Evolutionary conservation across 352 stramenopile genomes (phyloP).

Genomic region (Blastocystis sp.): DNA sequence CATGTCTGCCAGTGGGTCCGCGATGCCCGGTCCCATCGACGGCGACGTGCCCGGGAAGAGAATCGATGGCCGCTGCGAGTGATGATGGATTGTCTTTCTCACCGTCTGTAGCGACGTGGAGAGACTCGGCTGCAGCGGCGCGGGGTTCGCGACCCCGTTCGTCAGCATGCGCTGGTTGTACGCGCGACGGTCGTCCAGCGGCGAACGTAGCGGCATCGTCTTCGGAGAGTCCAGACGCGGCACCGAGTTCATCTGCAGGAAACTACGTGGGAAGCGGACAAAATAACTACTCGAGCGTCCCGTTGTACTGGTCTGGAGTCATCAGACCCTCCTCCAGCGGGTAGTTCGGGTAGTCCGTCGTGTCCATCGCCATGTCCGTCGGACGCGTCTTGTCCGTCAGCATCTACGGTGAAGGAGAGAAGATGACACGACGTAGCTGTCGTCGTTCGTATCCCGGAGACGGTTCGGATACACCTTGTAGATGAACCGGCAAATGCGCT

Average conservation of each 20-base stretch:
- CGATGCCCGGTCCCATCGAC: not conserved
- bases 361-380: not conserved
- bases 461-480: constrained; percentile 49
- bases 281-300: not conserved
- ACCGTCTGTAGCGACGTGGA: not conserved
- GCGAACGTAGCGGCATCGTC: not conserved
- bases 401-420: not conserved
- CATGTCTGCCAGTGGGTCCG: not conserved
- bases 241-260: constrained; percentile 37
- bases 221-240: constrained; percentile 23
- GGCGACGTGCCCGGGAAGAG: not conserved
- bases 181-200: constrained; percentile 2
- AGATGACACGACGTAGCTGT: not conserved
- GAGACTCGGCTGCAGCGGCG: not conserved
- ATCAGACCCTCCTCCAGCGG: constrained; percentile 2
- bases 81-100: not conserved
- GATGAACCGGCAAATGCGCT: constrained; percentile 34
- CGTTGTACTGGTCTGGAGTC: constrained; percentile 48
- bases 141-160: not conserved
- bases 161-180: constrained; percentile 33
- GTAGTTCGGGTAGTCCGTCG: not conserved
- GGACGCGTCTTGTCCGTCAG: not conserved
- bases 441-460: not conserved
- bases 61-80: not conserved
- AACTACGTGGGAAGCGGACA: not conserved